phyloP scores from a whole-genome alignment of 306 rosid genomes.

The Acacia confusa region DNA sequence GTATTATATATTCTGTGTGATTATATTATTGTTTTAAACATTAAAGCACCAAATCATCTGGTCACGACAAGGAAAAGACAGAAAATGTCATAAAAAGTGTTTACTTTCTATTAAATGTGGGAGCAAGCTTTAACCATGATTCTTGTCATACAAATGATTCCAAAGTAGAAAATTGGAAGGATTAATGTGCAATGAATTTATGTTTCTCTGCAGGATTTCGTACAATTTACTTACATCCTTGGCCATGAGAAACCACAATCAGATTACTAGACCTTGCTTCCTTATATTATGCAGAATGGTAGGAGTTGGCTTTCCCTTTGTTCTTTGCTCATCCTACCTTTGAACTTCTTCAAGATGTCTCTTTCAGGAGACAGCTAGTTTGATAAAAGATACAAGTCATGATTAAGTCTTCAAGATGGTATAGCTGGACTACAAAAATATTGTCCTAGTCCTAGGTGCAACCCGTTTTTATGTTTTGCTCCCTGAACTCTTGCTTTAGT shows the following conservation, averaged over 20 bases:
- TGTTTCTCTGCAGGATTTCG: conserved; percentile 22
- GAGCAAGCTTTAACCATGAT: conserved; percentile 8
- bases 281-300: neutral
- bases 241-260: conserved; percentile 5
- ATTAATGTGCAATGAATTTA: neutral
- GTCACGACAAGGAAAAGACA: conserved; percentile 18
- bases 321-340: conserved; percentile 11
- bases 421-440: neutral
- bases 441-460: conserved; percentile 23
- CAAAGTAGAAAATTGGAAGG: conserved; percentile 14
- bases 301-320: conserved; percentile 11
- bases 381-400: conserved; percentile 5
- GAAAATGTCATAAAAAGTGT: neutral
- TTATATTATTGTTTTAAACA: conserved; percentile 17
- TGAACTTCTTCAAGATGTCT: conserved; percentile 1
- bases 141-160: conserved; percentile 20
- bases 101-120: conserved; percentile 12
- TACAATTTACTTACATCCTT: neutral
- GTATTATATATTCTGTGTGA: conserved; percentile 24
- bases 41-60: conserved; percentile 18
- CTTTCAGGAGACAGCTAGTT: conserved; percentile 34
- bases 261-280: neutral
- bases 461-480: neutral
- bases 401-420: conserved; percentile 26
- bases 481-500: conserved; percentile 12